Percentiles rank a stretch among this genome's conserved stretches.
phyloP scores from a whole-genome alignment of 2,329 filamentous ascomycete species.

The Pseudogymnoascus sp. region DNA sequence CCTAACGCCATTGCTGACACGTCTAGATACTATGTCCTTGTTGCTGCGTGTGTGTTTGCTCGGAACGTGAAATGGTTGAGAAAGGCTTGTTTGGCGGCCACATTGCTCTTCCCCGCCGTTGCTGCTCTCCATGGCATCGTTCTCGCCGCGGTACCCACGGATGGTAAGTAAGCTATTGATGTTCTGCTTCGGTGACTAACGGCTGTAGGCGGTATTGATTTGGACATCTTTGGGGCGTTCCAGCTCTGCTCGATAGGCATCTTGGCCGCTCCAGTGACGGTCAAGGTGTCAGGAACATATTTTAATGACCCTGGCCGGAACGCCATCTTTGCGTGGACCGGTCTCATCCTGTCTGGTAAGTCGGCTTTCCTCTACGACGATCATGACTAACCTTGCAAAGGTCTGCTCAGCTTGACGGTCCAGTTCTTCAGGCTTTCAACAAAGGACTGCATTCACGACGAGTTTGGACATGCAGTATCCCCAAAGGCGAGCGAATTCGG shows the following conservation, averaged over 20 bases:
- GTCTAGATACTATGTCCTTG: constrained; percentile 55
- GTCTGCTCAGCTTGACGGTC: constrained; percentile 54
- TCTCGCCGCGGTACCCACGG: constrained; percentile 51
- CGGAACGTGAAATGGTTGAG: constrained; percentile 56
- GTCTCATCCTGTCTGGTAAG: constrained; percentile 53
- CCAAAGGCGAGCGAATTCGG: constrained; percentile 37
- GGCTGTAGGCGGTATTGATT: constrained; percentile 52
- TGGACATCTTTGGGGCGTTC: constrained; percentile 64
- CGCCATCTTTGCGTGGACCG: constrained; percentile 61
- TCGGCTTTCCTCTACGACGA: not conserved
- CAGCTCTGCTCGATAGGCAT: constrained; percentile 63
- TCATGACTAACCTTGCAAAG: constrained; percentile 29
- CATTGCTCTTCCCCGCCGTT: constrained; percentile 56
- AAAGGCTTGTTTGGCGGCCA: constrained; percentile 57
- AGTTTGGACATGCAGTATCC: constrained; percentile 35
- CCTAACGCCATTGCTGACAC: not conserved
- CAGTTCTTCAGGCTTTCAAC: constrained; percentile 55
- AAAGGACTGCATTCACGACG: constrained; percentile 37
- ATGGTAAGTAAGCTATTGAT: constrained; percentile 39
- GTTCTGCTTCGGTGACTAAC: not conserved
- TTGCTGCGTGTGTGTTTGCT: constrained; percentile 57
- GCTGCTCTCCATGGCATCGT: constrained; percentile 59
- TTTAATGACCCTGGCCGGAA: constrained; percentile 59
- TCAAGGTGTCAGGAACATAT: constrained; percentile 56
- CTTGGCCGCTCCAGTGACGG: constrained; percentile 56